A percentile compares a stretch with the other conserved stretches of the same genome.
phyloP scores from a whole-genome alignment of 805 yeast species.

The Citeromyces nyonsensis region DNA sequence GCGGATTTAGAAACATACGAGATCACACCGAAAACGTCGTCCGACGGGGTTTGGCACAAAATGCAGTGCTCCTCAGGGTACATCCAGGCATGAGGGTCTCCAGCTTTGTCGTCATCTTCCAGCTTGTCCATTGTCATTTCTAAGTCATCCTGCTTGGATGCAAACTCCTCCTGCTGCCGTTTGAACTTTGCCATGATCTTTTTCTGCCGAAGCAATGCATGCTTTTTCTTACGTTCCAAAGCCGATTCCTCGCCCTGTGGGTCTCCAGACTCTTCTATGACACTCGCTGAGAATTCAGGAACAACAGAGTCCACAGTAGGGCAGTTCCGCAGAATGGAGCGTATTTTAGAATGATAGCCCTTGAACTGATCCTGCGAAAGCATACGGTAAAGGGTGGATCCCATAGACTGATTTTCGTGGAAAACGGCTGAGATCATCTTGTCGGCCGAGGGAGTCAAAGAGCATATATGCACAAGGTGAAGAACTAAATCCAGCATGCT shows the following conservation, averaged over 20 bases:
- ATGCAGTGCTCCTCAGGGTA: slow-evolving; percentile 69
- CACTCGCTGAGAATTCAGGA: slow-evolving; percentile 2
- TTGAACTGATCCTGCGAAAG: slow-evolving; percentile 23
- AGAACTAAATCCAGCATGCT: slow-evolving; percentile 39
- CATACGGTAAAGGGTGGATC: slow-evolving; percentile 18
- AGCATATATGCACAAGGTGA: slow-evolving; percentile 56
- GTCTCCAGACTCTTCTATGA: slow-evolving; percentile 7
- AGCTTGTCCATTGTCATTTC: slow-evolving; percentile 22
- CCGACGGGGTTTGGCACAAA: slow-evolving; percentile 65
- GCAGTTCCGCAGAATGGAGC: slow-evolving; percentile 28
- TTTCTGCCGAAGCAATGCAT: slow-evolving; percentile 56
- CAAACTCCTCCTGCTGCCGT: slow-evolving; percentile 65
- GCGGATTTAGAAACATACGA: slow-evolving; percentile 43
- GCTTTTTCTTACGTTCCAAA: slow-evolving; percentile 41
- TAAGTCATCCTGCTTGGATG: slow-evolving; percentile 26
- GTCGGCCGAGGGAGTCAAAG: slow-evolving; percentile 19
- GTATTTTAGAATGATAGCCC: slow-evolving; percentile 34
- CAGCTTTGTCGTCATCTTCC: slow-evolving; percentile 15
- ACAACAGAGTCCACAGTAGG: neutral
- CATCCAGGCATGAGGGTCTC: slow-evolving; percentile 28
- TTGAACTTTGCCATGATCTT: slow-evolving; percentile 68
- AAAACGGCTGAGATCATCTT: neutral
- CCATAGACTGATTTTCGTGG: neutral
- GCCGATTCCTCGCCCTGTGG: slow-evolving; percentile 18
- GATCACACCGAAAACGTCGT: slow-evolving; percentile 65